phyloP scores from a whole-genome alignment of 2,329 filamentous ascomycete species.

The Pseudogymnoascus sp. region DNA sequence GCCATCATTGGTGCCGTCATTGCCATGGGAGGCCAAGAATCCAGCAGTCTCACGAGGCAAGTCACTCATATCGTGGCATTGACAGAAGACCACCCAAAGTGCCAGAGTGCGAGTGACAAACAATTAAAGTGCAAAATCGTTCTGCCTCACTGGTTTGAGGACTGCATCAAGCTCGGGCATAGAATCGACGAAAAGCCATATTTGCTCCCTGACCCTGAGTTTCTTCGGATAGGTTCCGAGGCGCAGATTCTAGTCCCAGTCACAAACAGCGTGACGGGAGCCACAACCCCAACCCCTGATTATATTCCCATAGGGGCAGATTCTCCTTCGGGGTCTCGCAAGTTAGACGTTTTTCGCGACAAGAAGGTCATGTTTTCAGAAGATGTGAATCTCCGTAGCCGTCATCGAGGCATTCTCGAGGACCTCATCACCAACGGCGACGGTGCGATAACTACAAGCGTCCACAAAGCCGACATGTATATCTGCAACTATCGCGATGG shows the following conservation, averaged over 20 bases:
- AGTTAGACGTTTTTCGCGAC: constrained; percentile 65
- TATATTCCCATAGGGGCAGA: constrained; percentile 35
- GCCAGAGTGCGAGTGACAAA: constrained; percentile 52
- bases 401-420: constrained; percentile 58
- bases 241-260: constrained; percentile 47
- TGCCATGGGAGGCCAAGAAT: constrained; percentile 80
- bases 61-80: constrained; percentile 88
- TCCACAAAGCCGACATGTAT: constrained; percentile 70
- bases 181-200: constrained; percentile 87
- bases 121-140: constrained; percentile 71
- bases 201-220: constrained; percentile 73
- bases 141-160: constrained; percentile 95
- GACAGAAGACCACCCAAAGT: constrained; percentile 65
- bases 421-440: constrained; percentile 64
- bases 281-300: constrained; percentile 44
- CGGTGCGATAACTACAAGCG: constrained; percentile 55
- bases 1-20: constrained; percentile 83
- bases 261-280: constrained; percentile 57
- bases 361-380: constrained; percentile 68
- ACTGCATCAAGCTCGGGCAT: constrained; percentile 87
- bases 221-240: constrained; percentile 53
- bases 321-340: constrained; percentile 38
- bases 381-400: constrained; percentile 63
- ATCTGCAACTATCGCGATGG: constrained; percentile 84
- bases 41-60: constrained; percentile 58